Evolutionary conservation across 352 stramenopile species (phyloP).

Genomic region (Blastocystis sp.): DNA sequence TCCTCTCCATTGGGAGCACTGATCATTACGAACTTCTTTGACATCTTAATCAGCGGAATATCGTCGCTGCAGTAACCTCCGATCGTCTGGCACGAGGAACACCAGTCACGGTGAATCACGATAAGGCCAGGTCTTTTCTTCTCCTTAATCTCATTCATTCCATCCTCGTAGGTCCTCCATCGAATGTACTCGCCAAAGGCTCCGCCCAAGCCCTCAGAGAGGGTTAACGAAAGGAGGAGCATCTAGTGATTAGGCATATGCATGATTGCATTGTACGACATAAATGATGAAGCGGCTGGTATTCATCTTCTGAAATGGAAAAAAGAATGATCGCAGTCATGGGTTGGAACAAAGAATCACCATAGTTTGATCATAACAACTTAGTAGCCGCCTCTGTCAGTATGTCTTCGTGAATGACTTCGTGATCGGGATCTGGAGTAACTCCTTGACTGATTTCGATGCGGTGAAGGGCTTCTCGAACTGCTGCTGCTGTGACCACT

Average conservation of each 20-base stretch:
- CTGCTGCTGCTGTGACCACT: background rate
- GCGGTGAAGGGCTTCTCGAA: background rate
- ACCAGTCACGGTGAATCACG: conserved; percentile 68
- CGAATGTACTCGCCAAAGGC: conserved; percentile 57
- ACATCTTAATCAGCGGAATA: conserved; percentile 63
- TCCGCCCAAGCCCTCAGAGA: conserved; percentile 45
- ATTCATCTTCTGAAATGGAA: conserved; percentile 9
- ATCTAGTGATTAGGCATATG: background rate
- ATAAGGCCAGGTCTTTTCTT: conserved; percentile 51
- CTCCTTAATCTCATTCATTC: conserved; percentile 65
- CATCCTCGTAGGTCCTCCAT: conserved; percentile 67
- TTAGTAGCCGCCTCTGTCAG: background rate
- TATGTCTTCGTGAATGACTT: background rate
- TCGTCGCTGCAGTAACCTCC: conserved; percentile 55
- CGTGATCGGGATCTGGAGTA: background rate
- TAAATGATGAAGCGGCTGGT: background rate
- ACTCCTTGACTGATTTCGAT: conserved; percentile 14
- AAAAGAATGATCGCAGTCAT: background rate
- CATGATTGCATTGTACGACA: background rate
- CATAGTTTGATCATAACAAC: background rate
- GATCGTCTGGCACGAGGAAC: conserved; percentile 28
- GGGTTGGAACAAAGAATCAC: background rate
- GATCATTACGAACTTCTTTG: conserved; percentile 70
- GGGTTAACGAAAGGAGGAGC: conserved; percentile 6
- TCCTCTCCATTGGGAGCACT: conserved; percentile 67